Conservation (phyloP, 768 basidiomycete genomes). For the Exidia glandulosa region DNA sequence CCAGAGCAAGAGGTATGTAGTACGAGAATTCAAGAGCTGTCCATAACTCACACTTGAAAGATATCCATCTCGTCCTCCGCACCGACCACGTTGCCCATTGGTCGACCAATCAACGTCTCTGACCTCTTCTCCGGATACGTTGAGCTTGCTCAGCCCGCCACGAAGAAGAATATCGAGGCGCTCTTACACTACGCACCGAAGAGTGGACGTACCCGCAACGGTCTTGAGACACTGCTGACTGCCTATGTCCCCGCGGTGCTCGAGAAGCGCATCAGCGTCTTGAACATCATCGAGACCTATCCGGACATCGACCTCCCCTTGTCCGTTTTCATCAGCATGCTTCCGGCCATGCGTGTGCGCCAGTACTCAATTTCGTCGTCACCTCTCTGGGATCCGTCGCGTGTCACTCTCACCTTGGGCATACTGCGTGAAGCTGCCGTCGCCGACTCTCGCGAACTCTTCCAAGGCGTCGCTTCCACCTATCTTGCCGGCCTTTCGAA, state of each 20-base stretch:
- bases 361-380: slow-evolving; percentile 44
- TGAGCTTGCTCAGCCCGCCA: slow-evolving; percentile 37
- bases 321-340: slow-evolving; percentile 27
- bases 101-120: slow-evolving; percentile 25
- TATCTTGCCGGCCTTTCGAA: slow-evolving; percentile 30
- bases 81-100: slow-evolving; percentile 30
- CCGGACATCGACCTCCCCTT: slow-evolving; percentile 27
- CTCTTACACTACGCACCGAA: slow-evolving; percentile 17
- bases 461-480: slow-evolving; percentile 37
- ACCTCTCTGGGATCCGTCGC: slow-evolving; percentile 31
- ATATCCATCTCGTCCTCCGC: slow-evolving; percentile 26
- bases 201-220: slow-evolving; percentile 9
- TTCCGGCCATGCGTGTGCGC: slow-evolving; percentile 36
- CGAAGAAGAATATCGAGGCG: slow-evolving; percentile 28
- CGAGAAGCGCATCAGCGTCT: slow-evolving; percentile 26
- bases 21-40: not conserved
- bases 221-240: slow-evolving; percentile 19
- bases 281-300: slow-evolving; percentile 32
- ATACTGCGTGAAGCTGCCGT: slow-evolving; percentile 29
- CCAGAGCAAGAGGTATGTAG: not conserved
- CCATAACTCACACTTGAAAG: slow-evolving; percentile 8
- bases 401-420: slow-evolving; percentile 33
- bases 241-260: slow-evolving; percentile 25
- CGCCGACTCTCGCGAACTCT: slow-evolving; percentile 21
- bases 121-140: slow-evolving; percentile 33